Conservation (phyloP, 2,329 filamentous ascomycete species). For the Neofusicoccum umdonicola region DNA sequence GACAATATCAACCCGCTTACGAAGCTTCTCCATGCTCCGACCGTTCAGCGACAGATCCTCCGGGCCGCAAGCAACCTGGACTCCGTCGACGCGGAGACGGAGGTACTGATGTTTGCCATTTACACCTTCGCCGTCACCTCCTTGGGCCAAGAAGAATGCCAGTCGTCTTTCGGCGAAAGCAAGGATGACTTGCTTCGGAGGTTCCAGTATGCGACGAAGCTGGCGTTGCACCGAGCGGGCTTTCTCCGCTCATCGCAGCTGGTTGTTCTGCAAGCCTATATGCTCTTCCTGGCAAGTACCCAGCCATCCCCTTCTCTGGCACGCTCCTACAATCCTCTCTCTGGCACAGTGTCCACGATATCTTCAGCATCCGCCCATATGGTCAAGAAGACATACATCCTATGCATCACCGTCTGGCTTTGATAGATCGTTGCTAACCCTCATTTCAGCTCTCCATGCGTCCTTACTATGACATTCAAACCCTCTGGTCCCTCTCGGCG, state of each 20-base stretch:
- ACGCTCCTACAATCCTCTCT: no score
- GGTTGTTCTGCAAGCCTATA: slow-evolving; percentile 64
- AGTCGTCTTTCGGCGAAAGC: slow-evolving; percentile 52
- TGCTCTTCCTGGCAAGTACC: slow-evolving; percentile 61
- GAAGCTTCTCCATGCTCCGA: slow-evolving; percentile 71
- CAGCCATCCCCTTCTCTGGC: no score
- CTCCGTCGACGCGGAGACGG: slow-evolving; percentile 56
- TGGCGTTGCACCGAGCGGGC: slow-evolving; percentile 64
- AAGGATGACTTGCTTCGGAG: slow-evolving; percentile 52
- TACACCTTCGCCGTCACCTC: slow-evolving; percentile 41
- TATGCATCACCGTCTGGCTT: no score
- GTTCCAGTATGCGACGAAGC: slow-evolving; percentile 60
- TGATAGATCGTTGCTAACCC: neutral
- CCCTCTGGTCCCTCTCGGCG: slow-evolving; percentile 64
- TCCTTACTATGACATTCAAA: slow-evolving; percentile 47
- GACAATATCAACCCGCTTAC: slow-evolving; percentile 72
- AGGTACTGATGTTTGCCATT: slow-evolving; percentile 47
- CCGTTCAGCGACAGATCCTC: slow-evolving; percentile 63
- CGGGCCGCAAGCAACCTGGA: slow-evolving; percentile 59
- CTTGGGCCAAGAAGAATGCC: slow-evolving; percentile 56
- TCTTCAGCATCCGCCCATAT: neutral
- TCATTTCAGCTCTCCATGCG: slow-evolving; percentile 41
- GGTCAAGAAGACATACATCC: neutral
- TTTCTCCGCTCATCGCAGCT: slow-evolving; percentile 67
- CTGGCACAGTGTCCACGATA: no score